Evolutionary conservation across 345 rosid genomes (phyloP).

Genomic region (Salix arbutifolia): DNA sequence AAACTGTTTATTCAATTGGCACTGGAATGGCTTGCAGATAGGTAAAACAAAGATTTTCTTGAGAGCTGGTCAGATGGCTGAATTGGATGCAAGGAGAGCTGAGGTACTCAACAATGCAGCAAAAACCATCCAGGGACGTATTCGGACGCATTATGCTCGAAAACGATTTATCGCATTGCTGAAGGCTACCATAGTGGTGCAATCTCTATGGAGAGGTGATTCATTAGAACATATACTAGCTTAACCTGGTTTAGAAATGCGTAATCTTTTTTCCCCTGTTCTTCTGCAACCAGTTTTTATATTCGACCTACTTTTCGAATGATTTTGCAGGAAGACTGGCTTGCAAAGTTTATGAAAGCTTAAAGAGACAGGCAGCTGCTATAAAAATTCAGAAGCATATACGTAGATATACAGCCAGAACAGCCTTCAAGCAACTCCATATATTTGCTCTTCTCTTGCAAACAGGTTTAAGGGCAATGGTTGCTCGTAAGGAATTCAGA

Average conservation of each 20-base stretch:
- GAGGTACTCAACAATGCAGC: constrained; percentile 81
- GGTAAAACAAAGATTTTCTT: constrained; percentile 94
- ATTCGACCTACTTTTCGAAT: constrained; percentile 8
- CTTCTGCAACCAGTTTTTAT: background rate
- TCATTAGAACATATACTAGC: background rate
- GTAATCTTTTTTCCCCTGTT: background rate
- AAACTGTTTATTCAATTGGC: constrained; percentile 5
- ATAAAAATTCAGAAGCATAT: constrained; percentile 66
- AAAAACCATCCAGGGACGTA: constrained; percentile 68
- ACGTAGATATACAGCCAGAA: constrained; percentile 45
- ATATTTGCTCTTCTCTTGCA: constrained; percentile 50
- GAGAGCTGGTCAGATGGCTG: constrained; percentile 99
- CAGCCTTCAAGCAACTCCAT: constrained; percentile 49
- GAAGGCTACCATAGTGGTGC: constrained; percentile 52
- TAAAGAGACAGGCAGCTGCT: constrained; percentile 59
- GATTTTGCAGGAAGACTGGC: constrained; percentile 58
- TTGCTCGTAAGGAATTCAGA: constrained; percentile 63
- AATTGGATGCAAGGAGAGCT: constrained; percentile 80
- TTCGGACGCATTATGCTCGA: constrained; percentile 64
- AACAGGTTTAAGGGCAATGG: constrained; percentile 62
- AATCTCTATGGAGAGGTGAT: constrained; percentile 69
- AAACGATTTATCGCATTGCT: constrained; percentile 67
- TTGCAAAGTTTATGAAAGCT: constrained; percentile 36
- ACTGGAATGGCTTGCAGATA: constrained; percentile 48
- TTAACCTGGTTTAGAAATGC: background rate